Conservation (phyloP, 23 red algal species). For the Rhodosorus marinus region DNA sequence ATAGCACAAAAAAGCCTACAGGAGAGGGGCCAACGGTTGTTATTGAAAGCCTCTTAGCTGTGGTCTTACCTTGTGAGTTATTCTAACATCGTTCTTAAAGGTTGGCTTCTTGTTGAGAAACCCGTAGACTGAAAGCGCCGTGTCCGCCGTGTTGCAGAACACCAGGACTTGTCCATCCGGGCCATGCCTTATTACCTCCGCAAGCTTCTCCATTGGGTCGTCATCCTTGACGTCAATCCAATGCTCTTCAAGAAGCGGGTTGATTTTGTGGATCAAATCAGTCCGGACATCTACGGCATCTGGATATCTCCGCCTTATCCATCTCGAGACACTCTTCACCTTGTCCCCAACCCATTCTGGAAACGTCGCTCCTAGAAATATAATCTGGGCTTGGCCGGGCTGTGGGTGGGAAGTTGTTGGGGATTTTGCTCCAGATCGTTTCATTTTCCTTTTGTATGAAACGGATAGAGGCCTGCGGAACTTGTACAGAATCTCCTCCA, state of each 20-base stretch:
- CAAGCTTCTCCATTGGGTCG: constrained; percentile 8
- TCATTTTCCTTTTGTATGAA: too few relatives aligned
- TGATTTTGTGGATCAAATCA: constrained; percentile 20
- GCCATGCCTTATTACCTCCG: constrained; percentile 5
- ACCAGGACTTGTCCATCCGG: constrained; percentile 32
- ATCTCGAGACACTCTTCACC: constrained; percentile 31
- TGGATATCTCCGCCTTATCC: constrained; percentile 50
- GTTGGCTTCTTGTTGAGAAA: too few relatives aligned
- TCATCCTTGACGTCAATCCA: not conserved
- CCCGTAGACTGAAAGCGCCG: not conserved
- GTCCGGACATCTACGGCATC: constrained; percentile 22
- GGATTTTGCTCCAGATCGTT: constrained; percentile 21
- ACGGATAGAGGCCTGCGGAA: too few relatives aligned
- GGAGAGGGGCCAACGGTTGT: too few relatives aligned
- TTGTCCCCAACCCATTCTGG: constrained; percentile 48
- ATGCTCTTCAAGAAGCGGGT: constrained; percentile 12
- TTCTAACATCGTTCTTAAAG: too few relatives aligned
- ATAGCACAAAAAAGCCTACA: too few relatives aligned
- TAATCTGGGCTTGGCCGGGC: constrained; percentile 6
- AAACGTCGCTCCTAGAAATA: constrained; percentile 66
- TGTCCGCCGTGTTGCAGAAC: constrained; percentile 14
- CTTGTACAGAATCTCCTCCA: constrained; percentile 3
- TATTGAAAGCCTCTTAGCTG: too few relatives aligned
- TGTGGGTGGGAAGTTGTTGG: too few relatives aligned
- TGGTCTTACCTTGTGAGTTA: too few relatives aligned